Evolutionary conservation across 2,329 filamentous ascomycete species (phyloP), one percentile per base, ranked within the genome.

Genomic region (Scortechinia acanthostroma): DNA sequence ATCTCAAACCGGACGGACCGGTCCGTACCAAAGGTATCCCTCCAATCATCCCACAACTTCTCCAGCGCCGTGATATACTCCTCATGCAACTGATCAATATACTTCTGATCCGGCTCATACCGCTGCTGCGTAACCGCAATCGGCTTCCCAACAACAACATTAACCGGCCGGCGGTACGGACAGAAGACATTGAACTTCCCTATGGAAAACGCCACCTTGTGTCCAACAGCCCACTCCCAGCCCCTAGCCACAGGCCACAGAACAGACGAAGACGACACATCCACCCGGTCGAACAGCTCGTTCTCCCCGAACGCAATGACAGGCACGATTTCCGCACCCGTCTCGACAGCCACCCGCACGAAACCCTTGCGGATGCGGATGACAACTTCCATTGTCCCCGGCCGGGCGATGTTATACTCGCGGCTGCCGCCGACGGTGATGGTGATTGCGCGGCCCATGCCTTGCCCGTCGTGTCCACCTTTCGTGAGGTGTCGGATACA

Each of bases 371-470:
- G 84, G 42, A 86, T 78, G 51, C 83, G 83, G 43, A 97, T 74
- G 3, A 97, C 83, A 10, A 97, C 75, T 3, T 82, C 81, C 47
- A 96, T 65, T 14, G 75, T 78, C 43, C 86, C 78, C 0, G 93
- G 93, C 49, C 86, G 80, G 1, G 91, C 89, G 59, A 95, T 88
- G 2, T 97, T 80, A 2, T 88, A 93, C 65, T 98, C 93, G 15
- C 89, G 79, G 3, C 93, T 93, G 5, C 93, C 93, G 43, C 93
- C 93, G 37, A 97, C 76, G 17, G 97, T 93, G 54, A 98, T 95
- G 2, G 93, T 96, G 47, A 97, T 94, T 43, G 88, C 91, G n/a
- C 91, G 86, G n/a, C 93, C 91, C 82, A 91, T 91, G 21, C 91
- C 91, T 57, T 91, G 84, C 47, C 72, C 71, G 50, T 95, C 86